Evolutionary conservation across 2,329 filamentous ascomycete species (phyloP).

Genomic region (Neoscytalidium dimidiatum): DNA sequence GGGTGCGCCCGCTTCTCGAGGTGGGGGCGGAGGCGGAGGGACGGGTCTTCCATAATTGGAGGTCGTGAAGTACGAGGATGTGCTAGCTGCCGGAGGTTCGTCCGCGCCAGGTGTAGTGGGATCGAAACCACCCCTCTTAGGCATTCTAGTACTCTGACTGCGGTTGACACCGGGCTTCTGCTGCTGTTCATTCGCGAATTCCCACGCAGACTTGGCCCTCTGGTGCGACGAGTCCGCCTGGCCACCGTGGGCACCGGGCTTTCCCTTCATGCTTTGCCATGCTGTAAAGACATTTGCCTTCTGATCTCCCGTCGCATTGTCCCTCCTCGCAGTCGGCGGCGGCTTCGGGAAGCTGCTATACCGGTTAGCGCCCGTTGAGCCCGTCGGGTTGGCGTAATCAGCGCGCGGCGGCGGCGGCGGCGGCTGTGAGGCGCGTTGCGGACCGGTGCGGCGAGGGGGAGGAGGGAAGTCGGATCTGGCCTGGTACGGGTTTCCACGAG

Average conservation of each 20-base stretch:
- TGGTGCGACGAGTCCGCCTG: conserved; percentile 4
- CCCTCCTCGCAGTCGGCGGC: conserved; percentile 37
- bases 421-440: conserved; percentile 26
- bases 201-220: conserved; percentile 20
- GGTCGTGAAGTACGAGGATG: conserved; percentile 51
- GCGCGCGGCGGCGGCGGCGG: conserved; percentile 30
- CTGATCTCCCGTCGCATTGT: conserved; percentile 37
- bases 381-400: conserved; percentile 24
- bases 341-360: conserved; percentile 47
- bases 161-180: conserved; percentile 37
- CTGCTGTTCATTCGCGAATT: conserved; percentile 29
- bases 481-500: conserved; percentile 20
- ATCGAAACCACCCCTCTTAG: conserved; percentile 59
- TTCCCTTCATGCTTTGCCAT: conserved; percentile 52
- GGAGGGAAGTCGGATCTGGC: conserved; percentile 41
- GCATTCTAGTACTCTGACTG: conserved; percentile 43
- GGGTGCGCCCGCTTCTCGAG: not conserved
- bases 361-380: conserved; percentile 45
- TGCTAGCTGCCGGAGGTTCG: conserved; percentile 57
- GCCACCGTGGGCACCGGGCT: conserved; percentile 21
- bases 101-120: conserved; percentile 61
- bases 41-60: conserved; percentile 20
- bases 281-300: conserved; percentile 49
- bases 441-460: conserved; percentile 46
- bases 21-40: conserved; percentile 28